A percentile compares a stretch with the other conserved stretches of the same genome.
phyloP scores from a whole-genome alignment of 805 yeast species.

The Yamadazyma sp. region DNA sequence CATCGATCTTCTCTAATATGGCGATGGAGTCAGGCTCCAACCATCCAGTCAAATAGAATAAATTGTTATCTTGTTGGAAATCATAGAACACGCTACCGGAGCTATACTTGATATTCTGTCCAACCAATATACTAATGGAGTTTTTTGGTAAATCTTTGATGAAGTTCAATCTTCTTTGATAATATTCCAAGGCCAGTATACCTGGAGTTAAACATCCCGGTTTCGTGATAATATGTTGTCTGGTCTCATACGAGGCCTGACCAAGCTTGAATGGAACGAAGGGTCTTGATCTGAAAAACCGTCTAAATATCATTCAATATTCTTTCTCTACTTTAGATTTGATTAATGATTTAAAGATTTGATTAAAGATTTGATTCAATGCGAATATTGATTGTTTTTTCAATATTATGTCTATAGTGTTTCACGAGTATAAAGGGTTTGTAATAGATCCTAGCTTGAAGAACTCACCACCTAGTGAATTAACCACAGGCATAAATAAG shows the following conservation, averaged over 20 bases:
- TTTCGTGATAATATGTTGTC: conserved; percentile 66
- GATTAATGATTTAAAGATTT: not conserved
- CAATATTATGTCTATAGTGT: conserved; percentile 9
- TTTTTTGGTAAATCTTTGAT: conserved; percentile 55
- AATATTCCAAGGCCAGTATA: conserved; percentile 80
- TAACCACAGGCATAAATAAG: conserved; percentile 13
- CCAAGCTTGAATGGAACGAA: conserved; percentile 52
- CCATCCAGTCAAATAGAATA: conserved; percentile 89
- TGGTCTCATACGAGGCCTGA: conserved; percentile 83
- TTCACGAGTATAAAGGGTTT: conserved; percentile 14
- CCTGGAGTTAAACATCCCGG: conserved; percentile 88
- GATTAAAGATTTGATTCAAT: not conserved
- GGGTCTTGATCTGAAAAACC: conserved; percentile 17
- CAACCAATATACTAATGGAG: conserved; percentile 72
- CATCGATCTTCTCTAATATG: conserved; percentile 59
- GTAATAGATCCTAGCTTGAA: conserved; percentile 6
- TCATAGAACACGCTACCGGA: conserved; percentile 90
- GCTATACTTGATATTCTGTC: conserved; percentile 70
- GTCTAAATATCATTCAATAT: conserved; percentile 1
- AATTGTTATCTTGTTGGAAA: conserved; percentile 88
- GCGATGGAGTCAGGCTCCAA: conserved; percentile 81
- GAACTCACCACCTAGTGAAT: conserved; percentile 1
- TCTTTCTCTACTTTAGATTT: not conserved
- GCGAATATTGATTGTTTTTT: not conserved
- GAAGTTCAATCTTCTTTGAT: conserved; percentile 61